Conservation (phyloP, 2,329 filamentous ascomycete genomes). For the Curvularia eragrostidis region DNA sequence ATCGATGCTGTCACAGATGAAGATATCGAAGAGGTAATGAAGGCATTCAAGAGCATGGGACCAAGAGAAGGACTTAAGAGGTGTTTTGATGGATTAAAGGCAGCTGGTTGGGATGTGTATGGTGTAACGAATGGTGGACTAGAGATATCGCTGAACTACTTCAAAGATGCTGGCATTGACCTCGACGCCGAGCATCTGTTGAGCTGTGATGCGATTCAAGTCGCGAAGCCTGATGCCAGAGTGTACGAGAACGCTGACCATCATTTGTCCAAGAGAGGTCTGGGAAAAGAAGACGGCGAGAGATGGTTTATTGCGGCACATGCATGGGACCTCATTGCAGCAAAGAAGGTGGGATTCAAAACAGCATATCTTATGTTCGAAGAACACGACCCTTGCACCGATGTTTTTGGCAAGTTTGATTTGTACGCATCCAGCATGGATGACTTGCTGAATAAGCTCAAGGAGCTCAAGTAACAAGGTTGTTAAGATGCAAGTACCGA, state of each 20-base stretch:
- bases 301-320: constrained; percentile 40
- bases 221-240: constrained; percentile 32
- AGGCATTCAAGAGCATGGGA: constrained; percentile 31
- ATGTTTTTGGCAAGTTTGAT: constrained; percentile 35
- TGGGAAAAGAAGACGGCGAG: constrained; percentile 18
- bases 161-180: constrained; percentile 24
- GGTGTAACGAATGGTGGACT: constrained; percentile 34
- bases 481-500: neutral
- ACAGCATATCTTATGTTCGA: constrained; percentile 37
- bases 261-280: constrained; percentile 17
- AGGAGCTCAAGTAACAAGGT: constrained; percentile 4
- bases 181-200: constrained; percentile 29
- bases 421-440: constrained; percentile 34
- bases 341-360: constrained; percentile 31
- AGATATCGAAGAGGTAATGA: constrained; percentile 28
- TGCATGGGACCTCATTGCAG: constrained; percentile 34
- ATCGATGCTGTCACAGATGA: constrained; percentile 26
- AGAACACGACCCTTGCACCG: constrained; percentile 33
- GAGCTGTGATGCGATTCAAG: constrained; percentile 28
- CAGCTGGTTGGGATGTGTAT: constrained; percentile 30
- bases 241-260: constrained; percentile 32
- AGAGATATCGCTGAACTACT: constrained; percentile 29
- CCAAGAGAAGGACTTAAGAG: constrained; percentile 30
- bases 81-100: constrained; percentile 30
- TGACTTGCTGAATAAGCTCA: constrained; percentile 30